Conservation (phyloP, 768 basidiomycete species). For the Kwoniella dendrophila region DNA sequence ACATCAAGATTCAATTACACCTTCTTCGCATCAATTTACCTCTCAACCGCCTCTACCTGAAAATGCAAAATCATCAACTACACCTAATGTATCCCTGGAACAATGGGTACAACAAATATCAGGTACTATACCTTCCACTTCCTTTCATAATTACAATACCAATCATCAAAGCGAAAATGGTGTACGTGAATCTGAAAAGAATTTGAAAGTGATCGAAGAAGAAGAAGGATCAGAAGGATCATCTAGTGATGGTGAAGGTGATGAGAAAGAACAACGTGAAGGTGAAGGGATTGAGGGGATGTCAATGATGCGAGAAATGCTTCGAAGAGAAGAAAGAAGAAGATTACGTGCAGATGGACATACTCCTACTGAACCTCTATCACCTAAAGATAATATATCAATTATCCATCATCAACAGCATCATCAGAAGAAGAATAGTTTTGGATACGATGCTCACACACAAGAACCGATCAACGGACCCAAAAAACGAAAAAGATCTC, state of each 20-base stretch:
- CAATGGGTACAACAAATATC: slow-evolving; percentile 17
- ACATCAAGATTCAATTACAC: too few species aligned
- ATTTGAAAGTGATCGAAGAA: not conserved
- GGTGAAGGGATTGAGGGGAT: not conserved
- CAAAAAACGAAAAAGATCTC: slow-evolving; percentile 3
- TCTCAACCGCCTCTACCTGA: not conserved
- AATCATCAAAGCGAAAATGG: too few species aligned
- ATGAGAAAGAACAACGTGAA: not conserved
- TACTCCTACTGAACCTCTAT: not conserved
- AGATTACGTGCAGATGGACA: slow-evolving; percentile 13
- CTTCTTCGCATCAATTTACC: too few species aligned
- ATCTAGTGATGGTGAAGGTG: not conserved
- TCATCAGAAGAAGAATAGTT: not conserved
- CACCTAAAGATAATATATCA: not conserved
- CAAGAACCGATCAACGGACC: not conserved
- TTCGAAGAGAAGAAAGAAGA: slow-evolving; percentile 1
- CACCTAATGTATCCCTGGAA: not conserved
- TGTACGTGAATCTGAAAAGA: too few species aligned
- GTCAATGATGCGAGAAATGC: slow-evolving; percentile 13
- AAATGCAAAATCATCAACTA: too few species aligned
- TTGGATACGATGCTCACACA: not conserved
- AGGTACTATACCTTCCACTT: not conserved
- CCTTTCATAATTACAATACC: too few species aligned
- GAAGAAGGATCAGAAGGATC: not conserved
- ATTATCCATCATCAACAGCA: not conserved